A percentile compares a stretch with the other conserved stretches of the same genome.
phyloP scores from a whole-genome alignment of 805 yeast genomes.

The Candida alai region DNA sequence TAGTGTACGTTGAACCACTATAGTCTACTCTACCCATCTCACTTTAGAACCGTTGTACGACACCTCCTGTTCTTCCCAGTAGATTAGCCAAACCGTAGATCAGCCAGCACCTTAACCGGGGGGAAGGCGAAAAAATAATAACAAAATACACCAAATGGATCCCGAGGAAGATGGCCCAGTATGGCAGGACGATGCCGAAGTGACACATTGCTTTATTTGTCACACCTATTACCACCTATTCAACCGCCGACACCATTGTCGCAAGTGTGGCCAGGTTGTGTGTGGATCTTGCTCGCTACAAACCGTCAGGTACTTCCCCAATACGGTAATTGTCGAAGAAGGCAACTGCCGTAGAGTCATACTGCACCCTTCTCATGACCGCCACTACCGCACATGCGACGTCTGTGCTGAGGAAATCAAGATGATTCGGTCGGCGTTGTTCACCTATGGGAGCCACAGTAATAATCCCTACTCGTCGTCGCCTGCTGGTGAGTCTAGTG shows the following conservation, averaged over 20 bases:
- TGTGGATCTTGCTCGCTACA: slow-evolving; percentile 66
- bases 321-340: slow-evolving; percentile 50
- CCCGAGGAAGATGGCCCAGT: slow-evolving; percentile 18
- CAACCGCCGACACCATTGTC: slow-evolving; percentile 78
- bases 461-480: too few relatives aligned
- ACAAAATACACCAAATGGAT: background rate
- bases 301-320: slow-evolving; percentile 51
- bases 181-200: slow-evolving; percentile 73
- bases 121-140: too few relatives aligned
- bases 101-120: too few relatives aligned
- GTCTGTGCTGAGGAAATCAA: slow-evolving; percentile 62
- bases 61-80: too few relatives aligned
- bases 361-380: slow-evolving; percentile 41
- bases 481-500: too few relatives aligned
- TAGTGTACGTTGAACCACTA: too few relatives aligned
- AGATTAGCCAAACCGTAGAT: too few relatives aligned
- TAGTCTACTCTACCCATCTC: too few relatives aligned
- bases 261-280: slow-evolving; percentile 75
- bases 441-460: slow-evolving; percentile 8
- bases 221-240: slow-evolving; percentile 49
- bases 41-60: too few relatives aligned
- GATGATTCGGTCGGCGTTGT: slow-evolving; percentile 44
- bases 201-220: slow-evolving; percentile 54
- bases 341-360: too few relatives aligned
- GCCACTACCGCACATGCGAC: slow-evolving; percentile 76